Conservation (phyloP, 129 eudicot genomes). For the Artemisia argyi region DNA sequence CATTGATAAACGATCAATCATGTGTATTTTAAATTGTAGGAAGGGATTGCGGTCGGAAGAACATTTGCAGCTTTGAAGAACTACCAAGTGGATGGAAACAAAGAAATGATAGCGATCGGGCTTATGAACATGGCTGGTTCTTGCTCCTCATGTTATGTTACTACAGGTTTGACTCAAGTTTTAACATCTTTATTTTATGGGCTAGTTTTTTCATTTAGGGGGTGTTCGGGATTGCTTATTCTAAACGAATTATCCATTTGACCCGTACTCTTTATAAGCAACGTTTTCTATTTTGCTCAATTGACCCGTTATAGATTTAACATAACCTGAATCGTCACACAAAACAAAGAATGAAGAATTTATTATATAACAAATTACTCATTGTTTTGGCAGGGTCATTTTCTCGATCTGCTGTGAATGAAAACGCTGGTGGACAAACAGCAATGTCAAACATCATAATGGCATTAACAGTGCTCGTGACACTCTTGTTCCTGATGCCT, state of each 20-base stretch:
- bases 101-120: slow-evolving; percentile 95
- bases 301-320: not conserved
- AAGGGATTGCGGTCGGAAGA: slow-evolving; percentile 93
- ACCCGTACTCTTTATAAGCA: not conserved
- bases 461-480: slow-evolving; percentile 70
- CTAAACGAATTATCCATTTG: not conserved
- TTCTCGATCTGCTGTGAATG: slow-evolving; percentile 62
- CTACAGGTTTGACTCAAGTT: slow-evolving; percentile 54
- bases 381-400: slow-evolving; percentile 28
- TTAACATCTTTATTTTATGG: not conserved
- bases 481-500: slow-evolving; percentile 67
- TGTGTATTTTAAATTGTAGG: slow-evolving; percentile 38
- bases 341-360: not conserved
- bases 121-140: slow-evolving; percentile 93
- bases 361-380: not conserved
- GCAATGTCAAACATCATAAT: slow-evolving; percentile 71
- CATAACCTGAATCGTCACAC: not conserved
- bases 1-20: not conserved
- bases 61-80: slow-evolving; percentile 73
- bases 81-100: slow-evolving; percentile 94
- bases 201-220: not conserved
- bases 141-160: slow-evolving; percentile 79
- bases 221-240: too few relatives aligned
- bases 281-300: too few relatives aligned
- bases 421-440: slow-evolving; percentile 66